Base-by-base conservation (phyloP, 2,329 filamentous ascomycete genomes). In the Ophiostoma sp. region DNA sequence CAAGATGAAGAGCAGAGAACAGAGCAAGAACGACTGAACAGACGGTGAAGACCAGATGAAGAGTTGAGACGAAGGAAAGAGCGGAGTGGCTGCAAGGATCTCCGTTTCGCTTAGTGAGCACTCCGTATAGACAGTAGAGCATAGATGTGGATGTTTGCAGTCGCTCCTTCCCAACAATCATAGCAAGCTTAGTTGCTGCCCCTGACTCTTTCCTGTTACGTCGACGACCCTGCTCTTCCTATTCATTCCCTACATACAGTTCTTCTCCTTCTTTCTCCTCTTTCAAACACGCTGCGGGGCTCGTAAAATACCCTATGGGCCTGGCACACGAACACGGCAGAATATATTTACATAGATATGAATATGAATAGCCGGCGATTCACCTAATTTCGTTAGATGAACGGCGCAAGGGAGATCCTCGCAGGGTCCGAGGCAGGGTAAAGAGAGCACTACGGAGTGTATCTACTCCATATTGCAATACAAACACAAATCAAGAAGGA, bases 131-230 rank as follows among this genome's bases (percentile, higher is more conserved):
- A 31, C 54, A 15, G 39, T 41, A 41, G 39, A 39, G 15, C 4
- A 41, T 3, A 41, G 39, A 39, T 11, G 11, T 48, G 20, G 44
- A 48, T 48, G 44, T 48, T 27, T 13, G n/a, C n/a, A 7, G 44
- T 48, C 44, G 44, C 20, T 17, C 44, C 44, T 48, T 48, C 52
- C 52, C 52, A 57, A 54, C 44, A 52, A 20, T 31, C 27, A 31
- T 31, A 31, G 27, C 17, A 20, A 20, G 15, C 17, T 11, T 17
- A 54, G 48, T 3, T 23, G 15, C 54, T 64, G 60, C 60, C 60
- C 60, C 60, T 64, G 60, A 64, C 60, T 64, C 60, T 64, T 64
- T 35, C 60, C 60, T 36, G 60, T 35, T 64, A 31, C 60, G 33
- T 64, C 52, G 52, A 57, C 44, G 52, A 41, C 39, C 39, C 39